Conservation (phyloP, 805 yeast species). For the Kodamaea kaohsiungensis region DNA sequence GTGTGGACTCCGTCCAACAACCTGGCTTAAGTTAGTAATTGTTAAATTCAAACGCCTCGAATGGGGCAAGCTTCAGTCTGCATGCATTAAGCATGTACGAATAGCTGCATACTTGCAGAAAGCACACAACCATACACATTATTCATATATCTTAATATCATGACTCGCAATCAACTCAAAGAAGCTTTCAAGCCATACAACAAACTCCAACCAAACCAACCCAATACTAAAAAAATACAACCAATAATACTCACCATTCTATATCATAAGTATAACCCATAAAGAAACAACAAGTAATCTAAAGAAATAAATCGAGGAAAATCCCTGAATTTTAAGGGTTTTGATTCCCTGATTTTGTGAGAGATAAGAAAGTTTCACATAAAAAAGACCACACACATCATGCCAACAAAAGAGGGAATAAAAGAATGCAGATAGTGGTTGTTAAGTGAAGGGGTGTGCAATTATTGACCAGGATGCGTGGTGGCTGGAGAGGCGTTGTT, state of each 20-base stretch:
- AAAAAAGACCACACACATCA: neutral
- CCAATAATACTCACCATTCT: slow-evolving; percentile 10
- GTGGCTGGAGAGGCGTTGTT: neutral
- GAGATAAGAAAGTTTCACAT: slow-evolving; percentile 3
- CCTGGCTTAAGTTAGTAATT: slow-evolving; percentile 13
- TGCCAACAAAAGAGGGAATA: neutral
- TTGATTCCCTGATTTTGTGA: slow-evolving; percentile 4
- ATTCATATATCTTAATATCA: too few species aligned
- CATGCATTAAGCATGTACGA: too few species aligned
- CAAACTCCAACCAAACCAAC: neutral
- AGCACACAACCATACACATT: too few species aligned
- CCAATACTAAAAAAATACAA: too few species aligned
- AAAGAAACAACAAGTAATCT: neutral
- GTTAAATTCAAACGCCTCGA: too few species aligned
- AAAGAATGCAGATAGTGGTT: neutral
- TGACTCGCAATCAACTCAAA: too few species aligned
- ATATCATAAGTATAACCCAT: slow-evolving; percentile 11
- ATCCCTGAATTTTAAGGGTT: slow-evolving; percentile 4
- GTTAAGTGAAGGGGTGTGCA: neutral
- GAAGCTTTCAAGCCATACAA: too few species aligned
- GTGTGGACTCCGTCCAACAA: slow-evolving; percentile 14
- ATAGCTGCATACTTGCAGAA: too few species aligned
- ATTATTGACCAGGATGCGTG: neutral
- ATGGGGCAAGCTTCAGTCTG: too few species aligned
- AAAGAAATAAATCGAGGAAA: neutral